Conservation (phyloP, 2,329 filamentous ascomycete species). For the Aspergillus felis region DNA sequence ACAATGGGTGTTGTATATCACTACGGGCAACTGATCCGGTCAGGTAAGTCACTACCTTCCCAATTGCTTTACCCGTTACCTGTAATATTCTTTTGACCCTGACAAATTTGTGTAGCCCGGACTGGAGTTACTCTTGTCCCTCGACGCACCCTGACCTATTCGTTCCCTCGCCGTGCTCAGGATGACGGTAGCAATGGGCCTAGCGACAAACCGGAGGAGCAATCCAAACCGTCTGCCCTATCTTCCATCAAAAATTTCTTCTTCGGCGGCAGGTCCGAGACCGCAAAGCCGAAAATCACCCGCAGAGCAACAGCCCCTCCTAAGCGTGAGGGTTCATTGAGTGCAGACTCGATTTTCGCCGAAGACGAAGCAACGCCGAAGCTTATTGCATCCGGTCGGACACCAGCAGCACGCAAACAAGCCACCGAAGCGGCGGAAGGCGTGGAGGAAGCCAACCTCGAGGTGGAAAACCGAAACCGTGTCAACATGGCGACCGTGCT, state of each 20-base stretch:
- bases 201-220: constrained; percentile 16
- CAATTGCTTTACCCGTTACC: background rate
- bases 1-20: constrained; percentile 36
- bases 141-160: constrained; percentile 35
- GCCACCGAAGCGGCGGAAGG: constrained; percentile 11
- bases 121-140: constrained; percentile 30
- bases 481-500: constrained; percentile 59
- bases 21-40: constrained; percentile 36
- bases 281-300: constrained; percentile 26
- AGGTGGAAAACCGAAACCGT: constrained; percentile 41
- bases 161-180: constrained; percentile 25
- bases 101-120: constrained; percentile 23
- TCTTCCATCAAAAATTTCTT: constrained; percentile 35
- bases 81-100: background rate
- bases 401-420: constrained; percentile 21
- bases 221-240: constrained; percentile 21
- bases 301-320: constrained; percentile 25
- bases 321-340: constrained; percentile 34
- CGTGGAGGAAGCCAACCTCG: constrained; percentile 8
- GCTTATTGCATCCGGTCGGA: constrained; percentile 23
- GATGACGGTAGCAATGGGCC: constrained; percentile 18
- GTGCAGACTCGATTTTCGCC: constrained; percentile 40
- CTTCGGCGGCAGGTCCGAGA: constrained; percentile 21
- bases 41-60: constrained; percentile 25
- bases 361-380: constrained; percentile 30